Conservation (phyloP, 2,329 filamentous ascomycete species). For the Colletotrichum phormii region DNA sequence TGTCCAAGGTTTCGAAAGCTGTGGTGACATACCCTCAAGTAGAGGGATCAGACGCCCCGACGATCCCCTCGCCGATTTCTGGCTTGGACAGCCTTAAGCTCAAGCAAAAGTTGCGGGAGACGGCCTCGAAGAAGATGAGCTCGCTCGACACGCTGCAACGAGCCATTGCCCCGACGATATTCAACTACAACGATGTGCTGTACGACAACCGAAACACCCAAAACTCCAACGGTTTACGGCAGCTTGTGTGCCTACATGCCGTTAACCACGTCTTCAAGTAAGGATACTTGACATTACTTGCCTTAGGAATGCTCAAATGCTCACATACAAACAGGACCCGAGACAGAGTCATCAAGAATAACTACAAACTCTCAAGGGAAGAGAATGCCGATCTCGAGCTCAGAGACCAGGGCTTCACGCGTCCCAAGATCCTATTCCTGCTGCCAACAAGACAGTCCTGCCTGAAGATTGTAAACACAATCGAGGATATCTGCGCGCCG, state of each 20-base stretch:
- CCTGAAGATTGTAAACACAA: constrained; percentile 80
- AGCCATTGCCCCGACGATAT: constrained; percentile 77
- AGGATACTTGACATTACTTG: constrained; percentile 40
- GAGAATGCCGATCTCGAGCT: constrained; percentile 77
- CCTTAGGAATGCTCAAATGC: not conserved
- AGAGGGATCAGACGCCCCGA: constrained; percentile 46
- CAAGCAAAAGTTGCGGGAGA: constrained; percentile 75
- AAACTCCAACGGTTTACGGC: constrained; percentile 77
- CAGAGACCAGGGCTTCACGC: constrained; percentile 93
- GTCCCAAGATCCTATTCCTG: constrained; percentile 92
- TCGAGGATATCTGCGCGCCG: constrained; percentile 80
- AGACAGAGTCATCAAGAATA: constrained; percentile 93
- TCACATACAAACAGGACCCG: constrained; percentile 69
- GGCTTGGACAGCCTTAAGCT: constrained; percentile 66
- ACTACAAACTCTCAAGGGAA: constrained; percentile 78
- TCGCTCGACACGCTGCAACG: constrained; percentile 73
- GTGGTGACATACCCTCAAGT: constrained; percentile 59
- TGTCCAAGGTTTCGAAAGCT: constrained; percentile 60
- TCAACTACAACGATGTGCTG: constrained; percentile 85
- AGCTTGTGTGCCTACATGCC: constrained; percentile 82
- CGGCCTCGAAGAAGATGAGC: constrained; percentile 63
- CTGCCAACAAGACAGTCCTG: constrained; percentile 91
- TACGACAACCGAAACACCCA: constrained; percentile 77
- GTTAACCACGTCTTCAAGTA: constrained; percentile 93
- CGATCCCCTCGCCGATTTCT: constrained; percentile 49